Conservation (phyloP, 352 stramenopile species). For the Phytophthora citricola region DNA sequence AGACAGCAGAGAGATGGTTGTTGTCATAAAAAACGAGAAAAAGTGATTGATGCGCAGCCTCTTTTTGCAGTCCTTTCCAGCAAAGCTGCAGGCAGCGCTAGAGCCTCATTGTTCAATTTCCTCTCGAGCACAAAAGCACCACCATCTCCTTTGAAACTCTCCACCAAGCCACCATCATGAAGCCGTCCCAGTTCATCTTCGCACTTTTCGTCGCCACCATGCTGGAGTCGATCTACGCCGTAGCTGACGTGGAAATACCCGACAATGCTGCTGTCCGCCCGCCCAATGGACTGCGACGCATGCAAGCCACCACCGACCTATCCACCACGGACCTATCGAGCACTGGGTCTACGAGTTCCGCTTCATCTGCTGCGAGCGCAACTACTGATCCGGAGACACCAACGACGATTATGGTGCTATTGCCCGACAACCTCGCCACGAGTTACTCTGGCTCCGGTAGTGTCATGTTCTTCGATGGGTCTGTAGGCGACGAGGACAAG, state of each 20-base stretch:
- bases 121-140: conserved; percentile 10
- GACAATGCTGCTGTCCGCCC: conserved; percentile 15
- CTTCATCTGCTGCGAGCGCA: conserved; percentile 23
- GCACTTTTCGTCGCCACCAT: conserved; percentile 23
- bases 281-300: conserved; percentile 26
- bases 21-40: too few species aligned
- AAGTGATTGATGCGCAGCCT: too few species aligned
- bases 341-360: conserved; percentile 21
- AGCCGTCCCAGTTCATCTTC: conserved; percentile 34
- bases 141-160: neutral
- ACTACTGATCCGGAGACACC: conserved; percentile 40
- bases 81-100: neutral
- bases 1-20: too few species aligned
- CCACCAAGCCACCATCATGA: conserved; percentile 29
- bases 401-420: conserved; percentile 64
- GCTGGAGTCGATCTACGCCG: conserved; percentile 19
- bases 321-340: conserved; percentile 24
- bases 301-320: conserved; percentile 31
- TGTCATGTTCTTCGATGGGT: conserved; percentile 49
- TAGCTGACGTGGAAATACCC: conserved; percentile 35
- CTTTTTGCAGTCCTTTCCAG: neutral
- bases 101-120: conserved; percentile 44
- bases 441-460: conserved; percentile 55
- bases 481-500: conserved; percentile 25
- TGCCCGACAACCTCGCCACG: conserved; percentile 55